phyloP scores from a whole-genome alignment of 169 alveolate species.

The Eimeria tenella region DNA sequence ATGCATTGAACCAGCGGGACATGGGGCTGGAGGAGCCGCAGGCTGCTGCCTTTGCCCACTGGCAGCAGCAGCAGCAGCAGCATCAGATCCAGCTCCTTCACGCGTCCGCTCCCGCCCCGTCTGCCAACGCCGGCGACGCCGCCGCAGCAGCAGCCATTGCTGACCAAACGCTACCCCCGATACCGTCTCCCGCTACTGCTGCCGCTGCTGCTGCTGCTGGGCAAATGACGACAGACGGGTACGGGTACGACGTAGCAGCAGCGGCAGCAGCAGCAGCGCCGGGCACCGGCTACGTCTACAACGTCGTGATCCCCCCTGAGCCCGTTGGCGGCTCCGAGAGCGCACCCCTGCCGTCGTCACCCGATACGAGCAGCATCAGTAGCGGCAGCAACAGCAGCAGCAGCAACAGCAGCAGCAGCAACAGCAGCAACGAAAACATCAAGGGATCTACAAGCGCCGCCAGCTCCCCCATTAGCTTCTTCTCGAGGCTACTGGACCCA shows the following conservation, averaged over 20 bases:
- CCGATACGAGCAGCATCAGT: not conserved
- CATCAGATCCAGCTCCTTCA: not conserved
- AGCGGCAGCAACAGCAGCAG: not conserved
- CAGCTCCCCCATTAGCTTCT: not conserved
- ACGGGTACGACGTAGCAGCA: not conserved
- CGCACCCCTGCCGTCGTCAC: too few relatives aligned
- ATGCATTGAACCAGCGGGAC: constrained; percentile 8
- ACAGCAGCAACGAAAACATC: not conserved
- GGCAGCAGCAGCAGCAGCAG: constrained; percentile 1
- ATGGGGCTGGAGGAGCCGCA: not conserved
- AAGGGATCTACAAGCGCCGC: not conserved
- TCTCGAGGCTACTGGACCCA: not conserved
- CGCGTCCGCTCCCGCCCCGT: not conserved
- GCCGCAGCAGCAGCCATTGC: not conserved
- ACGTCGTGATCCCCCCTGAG: too few relatives aligned
- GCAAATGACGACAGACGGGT: too few relatives aligned
- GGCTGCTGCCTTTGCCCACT: not conserved
- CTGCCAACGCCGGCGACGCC: not conserved
- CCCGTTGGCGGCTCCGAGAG: too few relatives aligned
- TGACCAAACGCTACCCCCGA: too few relatives aligned
- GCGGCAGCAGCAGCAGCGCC: constrained; percentile 19
- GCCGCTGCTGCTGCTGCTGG: too few relatives aligned
- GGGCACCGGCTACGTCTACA: not conserved
- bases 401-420: constrained; percentile 27
- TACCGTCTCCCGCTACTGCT: too few relatives aligned